Conservation (phyloP, 225 moss, liverwort and hornwort genomes). For the Marchantia polymorpha region DNA sequence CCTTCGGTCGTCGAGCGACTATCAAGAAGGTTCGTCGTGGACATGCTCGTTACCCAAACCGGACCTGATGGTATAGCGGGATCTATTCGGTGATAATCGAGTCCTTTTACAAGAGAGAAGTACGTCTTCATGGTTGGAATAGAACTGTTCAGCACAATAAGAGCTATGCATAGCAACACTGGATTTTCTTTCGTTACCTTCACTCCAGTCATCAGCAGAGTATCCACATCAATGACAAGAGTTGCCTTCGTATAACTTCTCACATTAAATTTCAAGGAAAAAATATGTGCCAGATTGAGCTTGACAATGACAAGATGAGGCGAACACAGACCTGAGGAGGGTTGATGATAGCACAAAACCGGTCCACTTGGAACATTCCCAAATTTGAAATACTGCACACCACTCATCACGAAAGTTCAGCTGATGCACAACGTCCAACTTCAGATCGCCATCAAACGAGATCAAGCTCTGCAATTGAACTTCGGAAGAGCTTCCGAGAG, state of each 20-base stretch:
- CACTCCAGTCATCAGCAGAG: background rate
- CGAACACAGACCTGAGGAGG: constrained; percentile 75
- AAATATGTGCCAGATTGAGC: background rate
- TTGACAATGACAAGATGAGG: background rate
- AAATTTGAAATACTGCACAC: constrained; percentile 85
- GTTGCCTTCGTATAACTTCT: background rate
- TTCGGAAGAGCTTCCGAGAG: background rate
- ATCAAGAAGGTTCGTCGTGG: too few species aligned
- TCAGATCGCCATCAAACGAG: background rate
- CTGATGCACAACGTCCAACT: background rate
- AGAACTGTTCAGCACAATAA: too few species aligned
- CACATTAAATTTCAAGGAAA: background rate
- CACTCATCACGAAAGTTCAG: background rate
- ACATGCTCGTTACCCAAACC: too few species aligned
- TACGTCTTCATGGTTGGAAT: too few species aligned
- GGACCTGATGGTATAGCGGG: too few species aligned
- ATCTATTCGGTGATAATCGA: too few species aligned
- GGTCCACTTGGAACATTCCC: constrained; percentile 89
- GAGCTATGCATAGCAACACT: too few species aligned
- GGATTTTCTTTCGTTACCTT: too few species aligned
- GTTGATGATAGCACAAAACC: constrained; percentile 91
- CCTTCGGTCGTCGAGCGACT: too few species aligned
- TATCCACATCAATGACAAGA: background rate
- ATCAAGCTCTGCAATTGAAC: background rate
- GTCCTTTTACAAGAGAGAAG: too few species aligned